Percentiles rank a stretch among this genome's conserved stretches.
phyloP scores from a whole-genome alignment of 2,329 filamentous ascomycete genomes.

The Furcasterigmium furcatum region DNA sequence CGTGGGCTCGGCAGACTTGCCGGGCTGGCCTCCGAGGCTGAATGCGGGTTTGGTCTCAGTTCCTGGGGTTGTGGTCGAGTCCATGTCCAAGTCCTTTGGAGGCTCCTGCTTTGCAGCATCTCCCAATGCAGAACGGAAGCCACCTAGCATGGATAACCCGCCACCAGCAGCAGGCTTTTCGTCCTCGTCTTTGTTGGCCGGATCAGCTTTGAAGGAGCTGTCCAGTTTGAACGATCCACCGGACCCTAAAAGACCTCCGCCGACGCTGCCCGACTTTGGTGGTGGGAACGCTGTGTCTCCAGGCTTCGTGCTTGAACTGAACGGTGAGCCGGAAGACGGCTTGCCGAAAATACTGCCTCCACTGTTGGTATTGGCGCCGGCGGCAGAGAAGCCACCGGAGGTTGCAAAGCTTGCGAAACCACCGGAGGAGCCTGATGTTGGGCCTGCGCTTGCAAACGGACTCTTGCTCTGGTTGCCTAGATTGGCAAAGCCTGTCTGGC shows the following conservation, averaged over 20 bases:
- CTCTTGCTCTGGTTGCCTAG: conserved; percentile 30
- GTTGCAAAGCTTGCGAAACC: conserved; percentile 54
- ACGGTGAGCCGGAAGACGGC: conserved; percentile 24
- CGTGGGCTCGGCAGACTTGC: no score
- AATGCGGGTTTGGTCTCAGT: neutral
- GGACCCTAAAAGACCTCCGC: conserved; percentile 37
- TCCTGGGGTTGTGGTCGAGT: no score
- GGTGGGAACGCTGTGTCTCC: conserved; percentile 36
- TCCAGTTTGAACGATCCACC: conserved; percentile 59
- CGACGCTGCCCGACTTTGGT: conserved; percentile 30
- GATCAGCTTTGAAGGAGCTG: conserved; percentile 65
- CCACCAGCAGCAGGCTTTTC: conserved; percentile 41
- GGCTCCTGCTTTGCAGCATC: conserved; percentile 37
- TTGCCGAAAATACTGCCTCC: conserved; percentile 35
- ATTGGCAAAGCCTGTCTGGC: conserved; percentile 47
- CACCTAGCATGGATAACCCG: conserved; percentile 52
- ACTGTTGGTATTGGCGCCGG: conserved; percentile 32
- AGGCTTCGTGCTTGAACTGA: conserved; percentile 22
- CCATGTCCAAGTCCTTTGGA: conserved; percentile 52
- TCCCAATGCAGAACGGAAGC: conserved; percentile 57
- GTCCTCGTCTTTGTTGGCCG: conserved; percentile 56
- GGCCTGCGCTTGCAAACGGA: conserved; percentile 17
- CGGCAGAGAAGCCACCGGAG: conserved; percentile 51
- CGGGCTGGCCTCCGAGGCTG: neutral
- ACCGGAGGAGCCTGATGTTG: conserved; percentile 31